Evolutionary conservation across 2,329 filamentous ascomycete genomes (phyloP), one percentile per base, ranked within the genome.

Genomic region (Aspergillus sergii): DNA sequence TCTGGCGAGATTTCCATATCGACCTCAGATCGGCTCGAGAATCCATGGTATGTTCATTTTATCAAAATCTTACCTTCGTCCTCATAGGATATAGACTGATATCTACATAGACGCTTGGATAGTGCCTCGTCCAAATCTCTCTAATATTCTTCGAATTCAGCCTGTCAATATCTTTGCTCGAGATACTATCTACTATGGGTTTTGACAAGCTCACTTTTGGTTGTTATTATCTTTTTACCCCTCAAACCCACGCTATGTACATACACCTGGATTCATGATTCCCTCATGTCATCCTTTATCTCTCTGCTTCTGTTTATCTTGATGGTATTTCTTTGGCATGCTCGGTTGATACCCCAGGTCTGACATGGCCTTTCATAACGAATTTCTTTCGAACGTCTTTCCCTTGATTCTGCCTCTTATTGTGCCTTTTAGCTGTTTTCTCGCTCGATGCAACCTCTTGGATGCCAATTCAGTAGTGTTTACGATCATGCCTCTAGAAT

Each of bases 1-100:
- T 94, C 16, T 92, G 89, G 76, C 76, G 79, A 11, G 85, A 89
- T 59, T 94, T 92, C 69, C 88, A 88, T 75, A 79, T 81, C 1
- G 86, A 84, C 66, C 78, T 92, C 28, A 84, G 89, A 69, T 74
- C 80, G 51, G 88, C 88, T 12, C 80, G 87, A 69, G 80, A 85
- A 64, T 73, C 79, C 21, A 82, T 83, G 77, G 80, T 78, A 71
- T 60, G 70, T 68, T 30, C 54, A 32, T 7, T 43, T 21, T 28
- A 32, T 48, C 48, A 21, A 34, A n/a, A 5, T 51, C 7, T 30
- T 14, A 51, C 53, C 16, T 41, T n/a, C 39, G 19, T 39, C 4
- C 5, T 4, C 30, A n/a, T 10, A 9, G 12, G 39, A 45, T 30
- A 11, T 26, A n/a, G 8, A 23, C 54, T 55, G 23, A 59, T 36